These are phyloP conservation scores for Parsonsia alboflavescens DNA, from an alignment of 257 asterid species.

Conservation along the genomic window DNA sequence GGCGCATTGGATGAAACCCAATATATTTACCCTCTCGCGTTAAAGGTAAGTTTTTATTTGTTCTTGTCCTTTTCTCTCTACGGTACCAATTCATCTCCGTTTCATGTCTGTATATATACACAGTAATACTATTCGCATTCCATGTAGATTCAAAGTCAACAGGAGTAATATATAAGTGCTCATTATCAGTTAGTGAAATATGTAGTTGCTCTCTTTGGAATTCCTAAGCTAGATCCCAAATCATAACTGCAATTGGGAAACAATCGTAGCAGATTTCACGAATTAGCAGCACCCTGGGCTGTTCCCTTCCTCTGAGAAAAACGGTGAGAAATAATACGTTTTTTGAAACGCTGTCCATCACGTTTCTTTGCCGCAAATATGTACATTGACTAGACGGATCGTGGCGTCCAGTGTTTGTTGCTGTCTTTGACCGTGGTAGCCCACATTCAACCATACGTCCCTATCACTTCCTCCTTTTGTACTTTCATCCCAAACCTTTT, in stretches of 20 bases:
- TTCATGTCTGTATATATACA: neutral
- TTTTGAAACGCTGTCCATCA: too few species aligned
- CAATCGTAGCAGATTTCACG: too few species aligned
- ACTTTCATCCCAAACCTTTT: neutral
- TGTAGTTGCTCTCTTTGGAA: too few species aligned
- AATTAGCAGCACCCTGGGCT: neutral
- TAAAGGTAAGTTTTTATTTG: constrained; percentile 13
- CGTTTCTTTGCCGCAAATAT: neutral
- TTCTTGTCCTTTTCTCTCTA: neutral
- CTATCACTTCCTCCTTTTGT: neutral
- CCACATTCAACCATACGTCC: neutral
- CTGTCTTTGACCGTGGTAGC: neutral
- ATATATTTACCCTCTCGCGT: neutral
- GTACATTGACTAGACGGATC: neutral
- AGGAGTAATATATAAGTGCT: neutral
- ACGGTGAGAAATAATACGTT: neutral
- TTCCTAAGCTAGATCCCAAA: too few species aligned
- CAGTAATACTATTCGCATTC: too few species aligned
- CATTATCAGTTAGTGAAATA: too few species aligned
- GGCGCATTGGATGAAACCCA: neutral
- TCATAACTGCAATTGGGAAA: too few species aligned
- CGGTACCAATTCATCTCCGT: neutral
- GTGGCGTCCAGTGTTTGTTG: neutral
- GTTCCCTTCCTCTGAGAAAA: neutral
- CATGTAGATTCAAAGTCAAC: neutral